Conservation (phyloP, 305 asterid species). For the Solanum hybrid region DNA sequence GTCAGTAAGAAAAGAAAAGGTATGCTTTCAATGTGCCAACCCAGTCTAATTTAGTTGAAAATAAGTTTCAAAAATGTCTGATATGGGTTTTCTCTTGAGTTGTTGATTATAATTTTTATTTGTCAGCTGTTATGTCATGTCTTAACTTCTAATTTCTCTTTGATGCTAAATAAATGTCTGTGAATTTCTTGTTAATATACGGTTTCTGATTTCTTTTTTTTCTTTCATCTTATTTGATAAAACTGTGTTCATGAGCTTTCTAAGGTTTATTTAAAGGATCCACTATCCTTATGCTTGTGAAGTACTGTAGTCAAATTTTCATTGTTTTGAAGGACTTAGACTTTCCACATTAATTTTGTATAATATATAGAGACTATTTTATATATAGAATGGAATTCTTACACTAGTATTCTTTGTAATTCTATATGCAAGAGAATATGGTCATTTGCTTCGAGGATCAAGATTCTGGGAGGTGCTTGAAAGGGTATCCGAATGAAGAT, state of each 20-base stretch:
- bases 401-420: background rate
- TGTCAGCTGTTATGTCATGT: background rate
- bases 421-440: conserved; percentile 65
- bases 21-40: background rate
- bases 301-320: background rate
- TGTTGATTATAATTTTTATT: background rate
- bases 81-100: background rate
- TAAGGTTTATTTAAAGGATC: background rate
- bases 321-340: background rate
- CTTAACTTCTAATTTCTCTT: background rate
- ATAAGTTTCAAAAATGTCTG: background rate
- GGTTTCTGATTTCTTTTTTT: background rate
- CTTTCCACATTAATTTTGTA: background rate
- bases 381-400: background rate
- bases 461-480: conserved; percentile 73
- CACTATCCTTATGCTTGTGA: background rate
- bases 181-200: background rate
- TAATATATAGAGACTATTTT: background rate
- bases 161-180: background rate
- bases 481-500: conserved; percentile 49
- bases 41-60: background rate
- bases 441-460: conserved; percentile 86
- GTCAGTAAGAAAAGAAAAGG: background rate
- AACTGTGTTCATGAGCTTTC: background rate
- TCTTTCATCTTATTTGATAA: background rate